phyloP scores from a whole-genome alignment of 1,284 basidiomycete species.

The Lentinus polychrous region DNA sequence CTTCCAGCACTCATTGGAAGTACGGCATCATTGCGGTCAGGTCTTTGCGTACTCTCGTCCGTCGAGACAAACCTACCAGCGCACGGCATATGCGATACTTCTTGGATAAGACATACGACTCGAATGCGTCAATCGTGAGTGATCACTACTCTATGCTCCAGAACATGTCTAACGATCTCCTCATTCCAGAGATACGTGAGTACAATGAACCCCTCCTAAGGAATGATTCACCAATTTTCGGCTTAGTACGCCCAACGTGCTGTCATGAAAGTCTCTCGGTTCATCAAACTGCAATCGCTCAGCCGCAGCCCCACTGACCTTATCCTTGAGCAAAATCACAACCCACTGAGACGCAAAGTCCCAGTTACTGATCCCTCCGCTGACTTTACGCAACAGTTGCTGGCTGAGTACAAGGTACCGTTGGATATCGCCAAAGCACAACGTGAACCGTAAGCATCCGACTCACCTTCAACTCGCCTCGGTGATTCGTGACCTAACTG shows the following conservation, averaged over 20 bases:
- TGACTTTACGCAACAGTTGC: conserved; percentile 51
- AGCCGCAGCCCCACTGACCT: conserved; percentile 51
- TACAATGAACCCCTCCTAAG: conserved; percentile 2
- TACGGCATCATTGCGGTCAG: conserved; percentile 74
- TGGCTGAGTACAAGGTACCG: conserved; percentile 40
- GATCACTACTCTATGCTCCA: conserved; percentile 3
- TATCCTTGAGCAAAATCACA: conserved; percentile 41
- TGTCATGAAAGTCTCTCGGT: conserved; percentile 56
- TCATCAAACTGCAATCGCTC: conserved; percentile 79
- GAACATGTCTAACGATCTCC: conserved; percentile 6
- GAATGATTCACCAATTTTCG: conserved; percentile 1
- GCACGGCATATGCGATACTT: conserved; percentile 49
- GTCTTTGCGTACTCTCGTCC: conserved; percentile 66
- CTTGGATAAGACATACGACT: conserved; percentile 47
- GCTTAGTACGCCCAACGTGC: conserved; percentile 62
- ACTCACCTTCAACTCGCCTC: background rate
- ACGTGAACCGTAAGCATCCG: conserved; percentile 39
- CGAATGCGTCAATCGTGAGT: conserved; percentile 59
- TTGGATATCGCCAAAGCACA: conserved; percentile 29
- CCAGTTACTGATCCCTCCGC: conserved; percentile 45
- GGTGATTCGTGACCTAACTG: background rate
- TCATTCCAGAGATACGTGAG: conserved; percentile 52
- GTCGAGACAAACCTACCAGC: conserved; percentile 65
- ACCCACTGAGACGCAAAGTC: conserved; percentile 54
- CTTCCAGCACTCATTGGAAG: conserved; percentile 74